These are phyloP conservation scores for Diatrype stigma DNA, from an alignment of 2,329 filamentous ascomycete species.

Conservation along the genomic window DNA sequence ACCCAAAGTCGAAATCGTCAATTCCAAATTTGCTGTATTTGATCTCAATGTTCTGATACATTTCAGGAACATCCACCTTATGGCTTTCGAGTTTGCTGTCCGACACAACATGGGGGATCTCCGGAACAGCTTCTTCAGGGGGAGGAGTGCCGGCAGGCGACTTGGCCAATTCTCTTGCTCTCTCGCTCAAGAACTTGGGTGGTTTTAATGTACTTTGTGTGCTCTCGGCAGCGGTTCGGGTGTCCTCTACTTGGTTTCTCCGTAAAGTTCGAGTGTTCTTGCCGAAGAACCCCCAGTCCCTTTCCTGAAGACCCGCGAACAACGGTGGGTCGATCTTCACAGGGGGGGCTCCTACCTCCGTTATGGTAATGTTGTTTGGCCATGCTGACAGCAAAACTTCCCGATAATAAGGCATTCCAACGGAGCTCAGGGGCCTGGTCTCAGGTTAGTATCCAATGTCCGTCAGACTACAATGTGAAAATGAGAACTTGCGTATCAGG, in stretches of 20 bases:
- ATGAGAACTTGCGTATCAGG: slow-evolving; percentile 61
- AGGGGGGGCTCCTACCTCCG: slow-evolving; percentile 81
- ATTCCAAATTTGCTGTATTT: slow-evolving; percentile 99
- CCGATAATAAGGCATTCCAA: slow-evolving; percentile 92
- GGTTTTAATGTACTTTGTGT: slow-evolving; percentile 62
- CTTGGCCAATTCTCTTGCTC: slow-evolving; percentile 65
- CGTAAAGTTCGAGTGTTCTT: slow-evolving; percentile 68
- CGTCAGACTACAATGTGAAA: neutral
- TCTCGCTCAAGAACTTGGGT: slow-evolving; percentile 93
- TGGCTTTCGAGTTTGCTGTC: slow-evolving; percentile 68
- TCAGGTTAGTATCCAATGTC: slow-evolving; percentile 7
- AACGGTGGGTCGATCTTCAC: slow-evolving; percentile 68
- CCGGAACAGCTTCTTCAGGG: slow-evolving; percentile 43
- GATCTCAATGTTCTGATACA: slow-evolving; percentile 94
- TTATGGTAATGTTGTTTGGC: slow-evolving; percentile 72
- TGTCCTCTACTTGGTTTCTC: slow-evolving; percentile 81
- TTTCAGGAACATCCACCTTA: slow-evolving; percentile 76
- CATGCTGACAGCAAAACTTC: slow-evolving; percentile 84
- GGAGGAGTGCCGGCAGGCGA: slow-evolving; percentile 37
- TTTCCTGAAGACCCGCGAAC: slow-evolving; percentile 62
- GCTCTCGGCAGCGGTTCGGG: slow-evolving; percentile 55
- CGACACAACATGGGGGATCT: slow-evolving; percentile 62
- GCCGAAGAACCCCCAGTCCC: slow-evolving; percentile 74
- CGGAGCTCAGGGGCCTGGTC: slow-evolving; percentile 68
- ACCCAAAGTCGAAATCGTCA: slow-evolving; percentile 98